phyloP scores from a whole-genome alignment of 306 rosid species.

The Begonia fuchsioides region DNA sequence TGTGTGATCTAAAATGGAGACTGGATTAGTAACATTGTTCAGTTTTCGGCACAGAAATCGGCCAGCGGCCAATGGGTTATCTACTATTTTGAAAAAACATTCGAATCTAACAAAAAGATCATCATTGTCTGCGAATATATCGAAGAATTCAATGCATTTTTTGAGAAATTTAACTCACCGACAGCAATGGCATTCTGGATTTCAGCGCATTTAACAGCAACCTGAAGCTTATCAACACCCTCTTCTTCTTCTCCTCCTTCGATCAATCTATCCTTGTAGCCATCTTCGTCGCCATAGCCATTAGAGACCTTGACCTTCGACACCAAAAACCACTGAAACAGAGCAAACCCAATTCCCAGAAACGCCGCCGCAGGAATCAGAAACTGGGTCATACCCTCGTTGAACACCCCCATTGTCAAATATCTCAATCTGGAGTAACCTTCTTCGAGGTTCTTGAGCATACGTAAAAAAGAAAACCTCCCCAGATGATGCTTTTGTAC shows the following conservation, averaged over 20 bases:
- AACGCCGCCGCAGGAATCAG: slow-evolving; percentile 47
- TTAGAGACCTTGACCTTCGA: slow-evolving; percentile 36
- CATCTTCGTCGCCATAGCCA: slow-evolving; percentile 5
- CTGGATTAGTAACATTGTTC: too few relatives aligned
- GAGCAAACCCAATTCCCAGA: slow-evolving; percentile 41
- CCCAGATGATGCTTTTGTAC: slow-evolving; percentile 7
- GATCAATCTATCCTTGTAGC: slow-evolving; percentile 25
- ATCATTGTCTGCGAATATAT: too few relatives aligned
- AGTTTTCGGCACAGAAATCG: too few relatives aligned
- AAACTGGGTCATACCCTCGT: slow-evolving; percentile 37
- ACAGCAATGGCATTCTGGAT: slow-evolving; percentile 53
- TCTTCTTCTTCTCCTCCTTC: slow-evolving; percentile 27
- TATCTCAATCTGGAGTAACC: neutral
- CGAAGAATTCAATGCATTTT: too few relatives aligned
- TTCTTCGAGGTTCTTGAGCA: slow-evolving; percentile 2
- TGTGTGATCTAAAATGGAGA: neutral
- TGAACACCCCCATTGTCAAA: slow-evolving; percentile 36
- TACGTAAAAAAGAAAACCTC: neutral
- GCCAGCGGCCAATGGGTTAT: too few relatives aligned
- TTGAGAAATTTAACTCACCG: slow-evolving; percentile 12
- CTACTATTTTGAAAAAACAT: too few relatives aligned
- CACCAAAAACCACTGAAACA: slow-evolving; percentile 55
- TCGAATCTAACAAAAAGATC: too few relatives aligned
- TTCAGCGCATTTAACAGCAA: slow-evolving; percentile 41
- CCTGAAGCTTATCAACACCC: slow-evolving; percentile 31